phyloP scores from a whole-genome alignment of 2,329 filamentous ascomycete genomes.

The Colletotrichum spaethianum region DNA sequence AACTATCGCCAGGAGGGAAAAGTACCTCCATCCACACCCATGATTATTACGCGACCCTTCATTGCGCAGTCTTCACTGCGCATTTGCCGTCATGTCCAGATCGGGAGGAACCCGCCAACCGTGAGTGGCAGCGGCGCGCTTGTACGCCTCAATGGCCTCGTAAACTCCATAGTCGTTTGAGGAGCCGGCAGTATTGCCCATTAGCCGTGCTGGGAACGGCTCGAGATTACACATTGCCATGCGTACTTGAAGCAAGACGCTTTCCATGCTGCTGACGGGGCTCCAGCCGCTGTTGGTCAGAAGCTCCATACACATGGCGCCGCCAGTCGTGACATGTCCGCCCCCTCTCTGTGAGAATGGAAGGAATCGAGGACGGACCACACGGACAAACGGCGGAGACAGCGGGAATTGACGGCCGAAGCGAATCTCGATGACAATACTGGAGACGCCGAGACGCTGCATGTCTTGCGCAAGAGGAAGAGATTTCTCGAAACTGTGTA shows the following conservation, averaged over 20 bases:
- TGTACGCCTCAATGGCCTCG: slow-evolving; percentile 82
- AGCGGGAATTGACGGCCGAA: slow-evolving; percentile 84
- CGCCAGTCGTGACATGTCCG: slow-evolving; percentile 87
- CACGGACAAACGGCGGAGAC: slow-evolving; percentile 86
- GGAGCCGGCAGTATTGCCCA: slow-evolving; percentile 40
- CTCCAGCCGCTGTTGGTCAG: slow-evolving; percentile 89
- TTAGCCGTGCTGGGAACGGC: slow-evolving; percentile 80
- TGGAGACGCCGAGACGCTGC: slow-evolving; percentile 71
- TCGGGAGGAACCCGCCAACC: slow-evolving; percentile 81
- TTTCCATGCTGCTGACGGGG: slow-evolving; percentile 80
- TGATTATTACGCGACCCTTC: too few species aligned
- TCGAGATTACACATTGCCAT: slow-evolving; percentile 80
- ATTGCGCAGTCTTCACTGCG: slow-evolving; percentile 23
- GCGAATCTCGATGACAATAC: slow-evolving; percentile 85
- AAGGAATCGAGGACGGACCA: slow-evolving; percentile 85
- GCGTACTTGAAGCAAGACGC: slow-evolving; percentile 84
- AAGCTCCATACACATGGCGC: slow-evolving; percentile 87
- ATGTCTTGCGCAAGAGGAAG: slow-evolving; percentile 84
- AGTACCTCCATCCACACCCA: too few species aligned
- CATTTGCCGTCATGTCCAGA: slow-evolving; percentile 62
- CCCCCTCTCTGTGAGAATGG: slow-evolving; percentile 81
- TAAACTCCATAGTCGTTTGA: slow-evolving; percentile 72
- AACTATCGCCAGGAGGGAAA: neutral
- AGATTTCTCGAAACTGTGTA: slow-evolving; percentile 82
- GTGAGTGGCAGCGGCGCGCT: slow-evolving; percentile 68